Evolutionary conservation across 257 asterid genomes (phyloP), one percentile per base, ranked within the genome.

Genomic region (Capsicum chinense): DNA sequence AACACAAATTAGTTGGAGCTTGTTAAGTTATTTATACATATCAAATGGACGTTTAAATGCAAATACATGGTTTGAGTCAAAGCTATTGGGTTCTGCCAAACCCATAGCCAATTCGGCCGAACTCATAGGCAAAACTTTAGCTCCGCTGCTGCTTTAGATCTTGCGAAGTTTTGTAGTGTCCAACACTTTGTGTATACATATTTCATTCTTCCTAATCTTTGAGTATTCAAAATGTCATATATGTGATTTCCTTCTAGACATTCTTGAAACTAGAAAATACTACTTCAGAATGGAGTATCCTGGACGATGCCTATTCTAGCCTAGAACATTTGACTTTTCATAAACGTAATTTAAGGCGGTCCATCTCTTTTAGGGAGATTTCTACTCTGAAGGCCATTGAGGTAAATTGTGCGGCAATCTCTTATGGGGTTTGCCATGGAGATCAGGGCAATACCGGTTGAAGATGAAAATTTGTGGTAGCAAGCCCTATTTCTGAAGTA

Each of bases 251-350:
- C 56, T 69, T 69, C 68, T n/a, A 19, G 5, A 16, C 37, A 60
- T 60, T 60, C 67, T 60, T 60, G 67, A n/a, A 60, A n/a, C 67
- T 60, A 60, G 67, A 60, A 60, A 8, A n/a, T 60, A 7, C 67
- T 60, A 19, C 33, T 39, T 39, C 1, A 39, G 56, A 69, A 69
- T 69, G 79, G 33, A 42, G 56, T 69, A 39, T 69, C 21, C n/a
- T 15, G 26, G 26, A 39, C 56, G 42, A 16, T 2, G 33, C 26
- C 8, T 69, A 14, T 39, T 42, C 54, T 69, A 15, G 79, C 56
- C 33, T 69, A 15, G 8, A 39, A 69, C 4, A 42, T 39, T 42
- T 42, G 52, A 42, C 17, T 69, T 69, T 69, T 42, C 79, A 69
- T 6, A 16, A n/a, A 0, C 16, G 56, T 39, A 37, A 56, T 17